Conservation (phyloP, 2,329 filamentous ascomycete species). For the Colletotrichum simmondsii region DNA sequence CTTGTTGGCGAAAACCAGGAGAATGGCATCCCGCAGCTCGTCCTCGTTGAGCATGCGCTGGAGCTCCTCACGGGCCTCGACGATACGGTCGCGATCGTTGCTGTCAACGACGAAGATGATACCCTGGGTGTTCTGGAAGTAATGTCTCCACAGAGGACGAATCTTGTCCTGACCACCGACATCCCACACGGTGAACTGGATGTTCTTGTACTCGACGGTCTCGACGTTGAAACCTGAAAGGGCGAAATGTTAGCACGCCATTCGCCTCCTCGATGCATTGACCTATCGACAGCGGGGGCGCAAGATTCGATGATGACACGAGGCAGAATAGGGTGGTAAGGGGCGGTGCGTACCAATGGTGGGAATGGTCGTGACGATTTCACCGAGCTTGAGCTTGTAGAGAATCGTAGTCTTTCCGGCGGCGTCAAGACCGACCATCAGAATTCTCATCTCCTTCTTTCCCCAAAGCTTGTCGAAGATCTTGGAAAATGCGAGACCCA, state of each 20-base stretch:
- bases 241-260: conserved; percentile 38
- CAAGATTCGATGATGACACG: conserved; percentile 1
- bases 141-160: conserved; percentile 98
- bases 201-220: conserved; percentile 99
- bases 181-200: conserved; percentile 99
- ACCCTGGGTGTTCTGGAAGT: conserved; percentile 99
- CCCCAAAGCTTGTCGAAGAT: conserved; percentile 96
- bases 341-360: conserved; percentile 81
- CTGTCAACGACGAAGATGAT: conserved; percentile 99
- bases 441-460: conserved; percentile 99
- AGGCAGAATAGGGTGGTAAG: background rate
- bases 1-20: conserved; percentile 99
- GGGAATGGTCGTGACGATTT: conserved; percentile 98
- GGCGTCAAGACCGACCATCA: conserved; percentile 99
- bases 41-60: conserved; percentile 99
- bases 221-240: conserved; percentile 95
- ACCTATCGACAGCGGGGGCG: conserved; percentile 1
- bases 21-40: conserved; percentile 95
- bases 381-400: conserved; percentile 99
- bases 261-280: background rate
- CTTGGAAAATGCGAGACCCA: conserved; percentile 99
- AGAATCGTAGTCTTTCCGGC: conserved; percentile 99
- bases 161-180: conserved; percentile 99
- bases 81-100: conserved; percentile 98
- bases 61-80: conserved; percentile 95